phyloP scores from a whole-genome alignment of 176 grass and related monocot species.

The Poa pratensis region DNA sequence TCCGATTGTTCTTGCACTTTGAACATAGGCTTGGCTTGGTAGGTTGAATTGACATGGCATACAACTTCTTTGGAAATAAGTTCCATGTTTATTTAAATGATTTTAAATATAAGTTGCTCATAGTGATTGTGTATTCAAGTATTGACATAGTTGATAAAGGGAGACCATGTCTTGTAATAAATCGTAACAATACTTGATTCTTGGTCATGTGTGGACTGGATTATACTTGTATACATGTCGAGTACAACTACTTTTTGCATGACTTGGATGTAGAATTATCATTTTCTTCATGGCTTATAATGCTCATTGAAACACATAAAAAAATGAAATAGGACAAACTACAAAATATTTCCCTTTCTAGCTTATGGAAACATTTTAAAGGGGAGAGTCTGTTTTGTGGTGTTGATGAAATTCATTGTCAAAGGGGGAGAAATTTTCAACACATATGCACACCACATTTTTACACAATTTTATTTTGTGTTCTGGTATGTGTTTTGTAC shows the following conservation, averaged over 20 bases:
- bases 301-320: not conserved
- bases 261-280: not conserved
- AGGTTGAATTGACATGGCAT: not conserved
- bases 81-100: not conserved
- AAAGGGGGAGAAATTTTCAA: not conserved
- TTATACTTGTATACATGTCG: not conserved
- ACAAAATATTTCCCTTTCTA: not conserved
- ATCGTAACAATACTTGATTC: conserved; percentile 10
- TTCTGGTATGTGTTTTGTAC: not conserved
- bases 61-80: too few species aligned
- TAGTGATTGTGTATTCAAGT: too few species aligned
- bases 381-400: not conserved
- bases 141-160: too few species aligned
- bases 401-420: not conserved
- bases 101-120: too few species aligned
- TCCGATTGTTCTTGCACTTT: not conserved
- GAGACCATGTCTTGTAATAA: too few species aligned
- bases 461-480: not conserved
- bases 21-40: not conserved
- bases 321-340: not conserved
- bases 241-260: conserved; percentile 10
- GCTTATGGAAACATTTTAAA: not conserved
- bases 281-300: not conserved
- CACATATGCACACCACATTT: conserved; percentile 3
- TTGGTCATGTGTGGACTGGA: not conserved